Evolutionary conservation across 352 stramenopile species (phyloP), one percentile per base, ranked within the genome.

Genomic region (Phytophthora colocasiae): DNA sequence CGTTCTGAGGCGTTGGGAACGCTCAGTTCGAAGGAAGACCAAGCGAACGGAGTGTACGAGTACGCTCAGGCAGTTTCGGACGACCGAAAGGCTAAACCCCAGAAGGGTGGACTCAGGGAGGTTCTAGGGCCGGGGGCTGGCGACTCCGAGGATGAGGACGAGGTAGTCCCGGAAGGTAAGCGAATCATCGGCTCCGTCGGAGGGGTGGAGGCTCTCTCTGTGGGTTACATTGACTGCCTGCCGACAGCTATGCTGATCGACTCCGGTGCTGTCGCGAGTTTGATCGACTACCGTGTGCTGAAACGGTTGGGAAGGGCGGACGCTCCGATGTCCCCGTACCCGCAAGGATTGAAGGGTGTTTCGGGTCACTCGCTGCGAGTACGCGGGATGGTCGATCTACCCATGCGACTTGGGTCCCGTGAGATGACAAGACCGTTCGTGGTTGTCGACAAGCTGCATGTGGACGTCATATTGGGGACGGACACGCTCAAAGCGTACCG

Each of bases 1-100:
- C 50, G 40, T 53, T 72, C 50, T 22, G 89, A 68, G 39, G 73
- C 76, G 10, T 67, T 54, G 27, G 27, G 27, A 31, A 31, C 27
- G 27, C 27, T 19, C 19, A 19, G 19, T 19, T 19, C 19, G 19
- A 19, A 19, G 19, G 19, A 19, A 19, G 19, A 19, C 19, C 19
- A 19, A 19, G 19, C 19, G 19, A 19, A 19, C 19, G 1, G 19
- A 19, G 19, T 1, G 19, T 31, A 31, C 27, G 27, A 31, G 27
- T 31, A 31, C 27, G 27, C 2, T 31, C 27, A 3, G 2, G 27
- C 27, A 31, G 27, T 31, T 4, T 4, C 1, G 1, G 27, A 31
- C 7, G 27, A 4, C 7, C 4, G 27, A 31, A 31, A 1, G 27
- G 27, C 3, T 7, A 7, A 31, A 7, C 4, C 27, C 2, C 4